Evolutionary conservation across 192 early-diverging fungal species (phyloP).

Genomic region (Coemansia sp.): DNA sequence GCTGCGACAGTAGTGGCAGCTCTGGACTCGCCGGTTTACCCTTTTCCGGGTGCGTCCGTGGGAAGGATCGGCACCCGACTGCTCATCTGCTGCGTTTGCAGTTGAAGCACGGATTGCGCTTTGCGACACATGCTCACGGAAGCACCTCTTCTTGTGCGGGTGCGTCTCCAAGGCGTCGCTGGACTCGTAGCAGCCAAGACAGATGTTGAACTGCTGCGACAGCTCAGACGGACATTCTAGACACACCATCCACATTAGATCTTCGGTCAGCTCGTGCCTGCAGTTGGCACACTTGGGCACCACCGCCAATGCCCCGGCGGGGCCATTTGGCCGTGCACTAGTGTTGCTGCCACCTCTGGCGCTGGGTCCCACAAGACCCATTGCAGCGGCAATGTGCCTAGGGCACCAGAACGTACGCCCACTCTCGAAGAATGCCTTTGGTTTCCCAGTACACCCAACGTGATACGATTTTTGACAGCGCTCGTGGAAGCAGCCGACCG

Average conservation of each 20-base stretch:
- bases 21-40: background rate
- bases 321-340: background rate
- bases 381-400: slow-evolving; percentile 60
- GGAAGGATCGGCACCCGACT: slow-evolving; percentile 12
- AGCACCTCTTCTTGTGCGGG: slow-evolving; percentile 57
- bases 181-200: slow-evolving; percentile 52
- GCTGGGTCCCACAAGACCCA: background rate
- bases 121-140: slow-evolving; percentile 46
- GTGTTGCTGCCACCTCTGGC: background rate
- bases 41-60: slow-evolving; percentile 6
- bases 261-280: slow-evolving; percentile 21
- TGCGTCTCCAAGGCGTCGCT: slow-evolving; percentile 44
- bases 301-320: slow-evolving; percentile 14
- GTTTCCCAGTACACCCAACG: slow-evolving; percentile 75
- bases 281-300: slow-evolving; percentile 52
- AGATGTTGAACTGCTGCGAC: slow-evolving; percentile 32
- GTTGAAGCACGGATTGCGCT: background rate
- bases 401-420: slow-evolving; percentile 91
- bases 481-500: slow-evolving; percentile 85
- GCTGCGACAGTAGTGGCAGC: slow-evolving; percentile 55
- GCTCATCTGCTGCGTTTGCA: background rate
- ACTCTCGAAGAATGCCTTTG: slow-evolving; percentile 68
- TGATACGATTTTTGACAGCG: slow-evolving; percentile 86
- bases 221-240: slow-evolving; percentile 43
- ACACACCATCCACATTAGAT: slow-evolving; percentile 55